These are phyloP conservation scores for Termitomyces sp. DNA, from an alignment of 768 basidiomycete genomes.

Conservation along the genomic window DNA sequence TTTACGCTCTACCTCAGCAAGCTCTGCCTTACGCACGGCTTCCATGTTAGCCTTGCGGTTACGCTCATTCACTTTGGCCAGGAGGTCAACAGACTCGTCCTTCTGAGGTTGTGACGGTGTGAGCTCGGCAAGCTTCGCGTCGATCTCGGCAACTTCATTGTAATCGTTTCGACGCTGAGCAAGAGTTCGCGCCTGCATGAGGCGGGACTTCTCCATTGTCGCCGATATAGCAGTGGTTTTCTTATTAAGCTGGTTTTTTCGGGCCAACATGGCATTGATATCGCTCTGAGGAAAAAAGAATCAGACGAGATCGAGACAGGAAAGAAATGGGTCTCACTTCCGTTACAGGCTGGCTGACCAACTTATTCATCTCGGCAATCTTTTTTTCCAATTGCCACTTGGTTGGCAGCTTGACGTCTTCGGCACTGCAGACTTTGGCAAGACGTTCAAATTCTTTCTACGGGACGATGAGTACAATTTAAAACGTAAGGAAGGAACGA, in stretches of 20 bases:
- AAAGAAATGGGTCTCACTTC: slow-evolving; percentile 51
- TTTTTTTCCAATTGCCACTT: slow-evolving; percentile 68
- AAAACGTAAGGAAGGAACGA: slow-evolving; percentile 26
- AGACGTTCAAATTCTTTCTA: slow-evolving; percentile 78
- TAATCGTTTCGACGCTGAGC: slow-evolving; percentile 74
- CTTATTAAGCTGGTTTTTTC: slow-evolving; percentile 47
- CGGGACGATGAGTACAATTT: slow-evolving; percentile 1
- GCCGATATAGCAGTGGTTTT: slow-evolving; percentile 31
- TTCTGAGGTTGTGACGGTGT: slow-evolving; percentile 19
- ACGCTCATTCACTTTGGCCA: slow-evolving; percentile 85
- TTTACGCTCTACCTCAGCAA: slow-evolving; percentile 65
- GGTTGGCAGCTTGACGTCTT: slow-evolving; percentile 65
- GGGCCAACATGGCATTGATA: slow-evolving; percentile 72
- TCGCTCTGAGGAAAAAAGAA: slow-evolving; percentile 55
- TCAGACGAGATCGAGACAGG: background rate
- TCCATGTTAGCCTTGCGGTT: slow-evolving; percentile 86
- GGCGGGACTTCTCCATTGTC: slow-evolving; percentile 61
- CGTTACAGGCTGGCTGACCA: slow-evolving; percentile 64
- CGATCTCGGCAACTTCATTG: slow-evolving; percentile 57
- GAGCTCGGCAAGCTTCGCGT: slow-evolving; percentile 59
- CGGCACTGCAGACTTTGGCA: slow-evolving; percentile 35
- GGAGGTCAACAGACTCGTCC: slow-evolving; percentile 40
- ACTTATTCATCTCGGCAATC: slow-evolving; percentile 53
- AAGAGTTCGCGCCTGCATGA: slow-evolving; percentile 69
- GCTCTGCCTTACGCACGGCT: slow-evolving; percentile 73